Evolutionary conservation across 176 grass and related monocot species (phyloP).

Genomic region (Raddia distichophylla): DNA sequence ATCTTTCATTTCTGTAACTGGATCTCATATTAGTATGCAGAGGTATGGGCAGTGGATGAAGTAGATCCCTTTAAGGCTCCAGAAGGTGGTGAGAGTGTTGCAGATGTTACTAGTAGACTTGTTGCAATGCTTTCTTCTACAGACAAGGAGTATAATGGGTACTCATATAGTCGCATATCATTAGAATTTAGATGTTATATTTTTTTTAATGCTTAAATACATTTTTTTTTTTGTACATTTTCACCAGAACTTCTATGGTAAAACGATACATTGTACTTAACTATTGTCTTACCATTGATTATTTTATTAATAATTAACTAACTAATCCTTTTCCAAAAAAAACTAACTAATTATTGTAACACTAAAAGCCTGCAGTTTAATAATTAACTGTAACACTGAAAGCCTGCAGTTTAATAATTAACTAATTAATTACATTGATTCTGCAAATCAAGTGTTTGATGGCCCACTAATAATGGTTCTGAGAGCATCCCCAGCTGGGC

Average conservation of each 20-base stretch:
- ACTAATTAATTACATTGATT: not conserved
- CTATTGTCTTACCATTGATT: not conserved
- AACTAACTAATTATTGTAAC: not conserved
- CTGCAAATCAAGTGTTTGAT: not conserved
- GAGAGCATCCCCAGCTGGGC: too few relatives aligned
- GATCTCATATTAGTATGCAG: constrained; percentile 63
- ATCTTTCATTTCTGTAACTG: constrained; percentile 19
- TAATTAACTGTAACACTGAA: not conserved
- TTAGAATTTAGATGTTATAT: constrained; percentile 7
- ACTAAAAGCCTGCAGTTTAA: not conserved
- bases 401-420: not conserved
- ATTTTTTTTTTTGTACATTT: not conserved
- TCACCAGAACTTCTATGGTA: not conserved
- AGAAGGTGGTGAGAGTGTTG: constrained; percentile 84
- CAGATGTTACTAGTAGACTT: constrained; percentile 76
- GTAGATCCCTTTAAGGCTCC: constrained; percentile 63
- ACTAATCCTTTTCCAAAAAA: too few relatives aligned
- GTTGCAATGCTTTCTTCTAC: constrained; percentile 44
- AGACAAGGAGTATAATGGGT: constrained; percentile 68
- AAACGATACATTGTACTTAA: not conserved
- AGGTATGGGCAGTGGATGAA: constrained; percentile 84
- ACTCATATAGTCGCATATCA: not conserved
- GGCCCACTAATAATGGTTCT: too few relatives aligned
- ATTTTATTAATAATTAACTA: too few relatives aligned
- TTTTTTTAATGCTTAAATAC: not conserved